phyloP scores from a whole-genome alignment of 2,329 filamentous ascomycete species.

The Cladosporium austrohemisphaericum region DNA sequence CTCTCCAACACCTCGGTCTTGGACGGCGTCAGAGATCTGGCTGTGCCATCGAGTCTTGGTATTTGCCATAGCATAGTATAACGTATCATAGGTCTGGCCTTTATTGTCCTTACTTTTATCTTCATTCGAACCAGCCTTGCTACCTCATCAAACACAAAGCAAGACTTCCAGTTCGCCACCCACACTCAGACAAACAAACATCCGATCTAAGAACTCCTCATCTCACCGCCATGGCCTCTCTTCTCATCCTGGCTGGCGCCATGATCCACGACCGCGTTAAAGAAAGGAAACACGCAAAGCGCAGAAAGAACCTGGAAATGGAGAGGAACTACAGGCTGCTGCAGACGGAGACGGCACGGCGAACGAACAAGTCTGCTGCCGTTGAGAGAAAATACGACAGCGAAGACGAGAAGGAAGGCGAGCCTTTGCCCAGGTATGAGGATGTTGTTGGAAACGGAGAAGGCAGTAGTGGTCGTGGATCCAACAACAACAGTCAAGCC shows the following conservation, averaged over 20 bases:
- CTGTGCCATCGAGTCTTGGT: background rate
- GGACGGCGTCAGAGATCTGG: constrained; percentile 12
- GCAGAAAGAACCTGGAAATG: background rate
- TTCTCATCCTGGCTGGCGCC: constrained; percentile 24
- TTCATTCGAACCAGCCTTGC: too few relatives aligned
- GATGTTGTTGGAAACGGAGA: constrained; percentile 1
- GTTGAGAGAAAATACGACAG: constrained; percentile 8
- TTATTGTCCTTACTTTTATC: too few relatives aligned
- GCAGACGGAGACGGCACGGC: background rate
- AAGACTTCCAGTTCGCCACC: background rate
- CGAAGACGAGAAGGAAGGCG: constrained; percentile 9
- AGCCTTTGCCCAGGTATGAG: constrained; percentile 9
- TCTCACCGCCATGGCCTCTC: constrained; percentile 28
- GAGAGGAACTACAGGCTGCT: constrained; percentile 1
- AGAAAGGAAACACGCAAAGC: constrained; percentile 23
- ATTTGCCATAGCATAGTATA: too few relatives aligned
- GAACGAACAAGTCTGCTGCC: background rate
- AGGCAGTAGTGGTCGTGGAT: background rate
- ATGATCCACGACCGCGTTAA: constrained; percentile 24
- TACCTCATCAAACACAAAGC: too few relatives aligned
- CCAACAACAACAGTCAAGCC: background rate
- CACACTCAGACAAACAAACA: background rate
- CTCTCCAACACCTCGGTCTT: background rate
- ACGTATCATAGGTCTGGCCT: too few relatives aligned
- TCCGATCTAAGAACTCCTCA: too few relatives aligned